Evolutionary conservation across 768 basidiomycete genomes (phyloP), one percentile per base, ranked within the genome.

Genomic region (Calocybe indica): DNA sequence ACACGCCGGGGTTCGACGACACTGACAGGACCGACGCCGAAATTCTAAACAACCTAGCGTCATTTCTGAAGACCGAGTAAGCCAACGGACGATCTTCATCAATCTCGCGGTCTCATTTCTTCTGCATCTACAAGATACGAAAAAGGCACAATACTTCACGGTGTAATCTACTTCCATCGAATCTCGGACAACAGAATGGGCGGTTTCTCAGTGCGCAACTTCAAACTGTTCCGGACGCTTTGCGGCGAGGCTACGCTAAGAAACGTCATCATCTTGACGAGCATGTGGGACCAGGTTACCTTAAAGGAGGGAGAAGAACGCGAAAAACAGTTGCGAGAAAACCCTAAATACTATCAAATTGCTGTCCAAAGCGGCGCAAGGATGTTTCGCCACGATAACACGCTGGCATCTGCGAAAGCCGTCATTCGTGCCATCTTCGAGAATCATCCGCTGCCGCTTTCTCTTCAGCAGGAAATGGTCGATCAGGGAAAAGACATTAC

Each of bases 221-320:
- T 65, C 2, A 52, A 53, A 5, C 44, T 64, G 47, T 65, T 69
- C 40, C 39, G n/a, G 43, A 57, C 28, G 46, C 62, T 59, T 0
- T 59, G 56, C 15, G 58, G 58, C 4, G 43, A 52, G 32, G 51
- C 50, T 28, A 47, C 54, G 6, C 40, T 66, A 10, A 45, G 49
- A 0, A 64, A 55, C 7, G 62, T 69, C 7, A 45, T 61, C 4
- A 45, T 70, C 5, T 55, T 53, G 10, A 66, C 67, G 11, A 66
- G 64, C 4, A 65, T 60, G 57, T 68, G 67, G 67, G 61, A 58
- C 40, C 48, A 57, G 52, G 52, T 61, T 11, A 11, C 14, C 6
- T 32, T 33, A 12, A 12, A 49, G 7, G 14, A 32, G 1, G 49
- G 41, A 4, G 34, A 42, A 6, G 43, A 43, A 42, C 46, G 54